Evolutionary conservation across 768 basidiomycete genomes (phyloP), one percentile per base, ranked within the genome.

Genomic region (Serendipita sp.): DNA sequence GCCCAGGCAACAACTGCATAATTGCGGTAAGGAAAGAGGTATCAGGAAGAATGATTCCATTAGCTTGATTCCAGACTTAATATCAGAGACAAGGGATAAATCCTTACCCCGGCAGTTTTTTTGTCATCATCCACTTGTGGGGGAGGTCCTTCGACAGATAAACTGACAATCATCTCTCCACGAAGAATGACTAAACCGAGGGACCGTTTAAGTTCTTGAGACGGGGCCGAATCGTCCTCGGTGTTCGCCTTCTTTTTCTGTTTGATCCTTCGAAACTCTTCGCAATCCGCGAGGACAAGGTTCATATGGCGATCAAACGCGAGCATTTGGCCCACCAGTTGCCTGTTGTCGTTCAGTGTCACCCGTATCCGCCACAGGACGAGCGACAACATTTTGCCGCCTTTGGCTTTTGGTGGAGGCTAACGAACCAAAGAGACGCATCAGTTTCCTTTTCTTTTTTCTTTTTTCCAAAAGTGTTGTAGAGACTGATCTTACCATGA

Each of bases 251-350:
- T 71, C 77, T 95, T 89, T 79, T 98, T 97, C 42, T 88, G 87
- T 66, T 88, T 78, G 43, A 98, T 85, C 66, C 88, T 84, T 69
- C 96, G 77, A 72, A 98, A 99, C 75, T 99, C 96, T 74, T 99
- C 96, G 71, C 94, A 97, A 69, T 98, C 96, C 16, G 95, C 93
- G 62, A 99, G 77, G 48, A 99, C 96, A 68, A 99, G 79, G 76
- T 99, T 99, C 96, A 98, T 99, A 75, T 99, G 96, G 70, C 90
- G 86, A 77, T 99, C 96, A 73, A 97, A 99, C 61, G 96, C 96
- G 73, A 99, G 87, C 90, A 98, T 96, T 77, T 98, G 96, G 43
- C 96, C 96, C 50, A 90, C 91, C 69, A 98, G 77, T 63, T 88
- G 82, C 73, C 96, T 89, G 64, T 93, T 93, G 74, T 99, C 96